Evolutionary conservation across 768 basidiomycete species (phyloP).

Genomic region (Russula olivacea): DNA sequence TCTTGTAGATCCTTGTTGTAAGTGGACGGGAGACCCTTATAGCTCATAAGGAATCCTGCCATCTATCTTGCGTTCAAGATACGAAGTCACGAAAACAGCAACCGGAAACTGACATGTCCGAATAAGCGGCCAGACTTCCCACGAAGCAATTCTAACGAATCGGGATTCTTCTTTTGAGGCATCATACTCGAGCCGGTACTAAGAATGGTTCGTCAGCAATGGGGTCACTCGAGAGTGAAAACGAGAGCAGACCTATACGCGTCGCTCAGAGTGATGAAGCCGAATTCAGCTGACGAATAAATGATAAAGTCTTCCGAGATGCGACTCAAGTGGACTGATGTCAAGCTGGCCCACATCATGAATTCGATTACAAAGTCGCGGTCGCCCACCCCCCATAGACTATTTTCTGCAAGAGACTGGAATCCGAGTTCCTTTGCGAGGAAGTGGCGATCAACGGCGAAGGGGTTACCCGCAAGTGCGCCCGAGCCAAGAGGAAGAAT

Average conservation of each 20-base stretch:
- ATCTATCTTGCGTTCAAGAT: constrained; percentile 47
- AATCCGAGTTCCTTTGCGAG: constrained; percentile 89
- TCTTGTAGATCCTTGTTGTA: constrained; percentile 99
- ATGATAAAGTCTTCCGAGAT: constrained; percentile 95
- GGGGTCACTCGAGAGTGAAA: background rate
- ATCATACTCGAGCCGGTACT: constrained; percentile 99
- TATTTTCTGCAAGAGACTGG: constrained; percentile 85
- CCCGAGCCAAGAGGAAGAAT: constrained; percentile 92
- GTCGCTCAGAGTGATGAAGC: constrained; percentile 92
- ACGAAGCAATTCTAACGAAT: constrained; percentile 89
- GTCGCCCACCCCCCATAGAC: constrained; percentile 93
- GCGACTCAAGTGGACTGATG: constrained; percentile 90
- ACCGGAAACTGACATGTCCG: constrained; percentile 59
- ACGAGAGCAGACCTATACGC: constrained; percentile 76
- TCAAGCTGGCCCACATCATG: constrained; percentile 90
- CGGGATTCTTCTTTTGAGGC: constrained; percentile 99
- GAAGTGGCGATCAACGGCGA: constrained; percentile 88
- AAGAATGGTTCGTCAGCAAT: background rate
- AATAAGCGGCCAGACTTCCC: constrained; percentile 95
- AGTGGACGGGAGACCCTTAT: constrained; percentile 95
- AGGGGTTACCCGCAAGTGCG: constrained; percentile 95
- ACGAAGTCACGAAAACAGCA: background rate
- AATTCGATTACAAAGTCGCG: constrained; percentile 97
- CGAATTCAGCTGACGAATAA: constrained; percentile 96
- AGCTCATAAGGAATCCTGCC: constrained; percentile 95